Evolutionary conservation across 2,329 filamentous ascomycete genomes (phyloP).

Genomic region (Botrytis squamosa): DNA sequence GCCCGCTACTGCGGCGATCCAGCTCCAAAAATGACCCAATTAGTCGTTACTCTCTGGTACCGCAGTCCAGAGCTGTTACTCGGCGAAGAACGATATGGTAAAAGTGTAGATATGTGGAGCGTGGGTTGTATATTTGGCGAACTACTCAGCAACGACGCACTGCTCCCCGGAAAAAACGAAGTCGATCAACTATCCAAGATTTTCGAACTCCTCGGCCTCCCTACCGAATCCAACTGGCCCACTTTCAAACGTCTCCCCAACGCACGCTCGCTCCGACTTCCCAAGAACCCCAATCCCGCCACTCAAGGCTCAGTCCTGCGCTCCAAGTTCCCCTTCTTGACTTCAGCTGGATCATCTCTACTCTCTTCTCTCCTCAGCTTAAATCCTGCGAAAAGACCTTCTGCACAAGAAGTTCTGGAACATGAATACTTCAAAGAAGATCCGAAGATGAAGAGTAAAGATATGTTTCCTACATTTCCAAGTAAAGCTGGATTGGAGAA

Average conservation of each 20-base stretch:
- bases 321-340: slow-evolving; percentile 78
- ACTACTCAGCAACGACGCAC: slow-evolving; percentile 75
- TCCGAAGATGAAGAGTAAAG: slow-evolving; percentile 83
- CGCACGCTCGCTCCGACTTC: slow-evolving; percentile 73
- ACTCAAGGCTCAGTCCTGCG: slow-evolving; percentile 58
- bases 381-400: slow-evolving; percentile 70
- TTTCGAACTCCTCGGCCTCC: slow-evolving; percentile 85
- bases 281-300: slow-evolving; percentile 45
- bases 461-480: slow-evolving; percentile 95
- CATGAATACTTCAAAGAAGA: slow-evolving; percentile 88
- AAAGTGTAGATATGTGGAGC: slow-evolving; percentile 90
- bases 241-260: slow-evolving; percentile 84
- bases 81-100: slow-evolving; percentile 71
- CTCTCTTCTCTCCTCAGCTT: slow-evolving; percentile 69
- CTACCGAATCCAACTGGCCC: slow-evolving; percentile 81
- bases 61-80: slow-evolving; percentile 87
- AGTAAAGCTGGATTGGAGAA: slow-evolving; percentile 92
- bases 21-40: slow-evolving; percentile 74
- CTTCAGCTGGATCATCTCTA: slow-evolving; percentile 68
- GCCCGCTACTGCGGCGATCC: slow-evolving; percentile 84
- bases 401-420: slow-evolving; percentile 69
- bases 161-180: slow-evolving; percentile 88
- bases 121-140: slow-evolving; percentile 95
- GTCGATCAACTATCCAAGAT: slow-evolving; percentile 86
- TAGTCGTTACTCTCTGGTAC: slow-evolving; percentile 98